Base-by-base conservation (phyloP, 139 green algal genomes). In the Yamagishiella unicocca region DNA sequence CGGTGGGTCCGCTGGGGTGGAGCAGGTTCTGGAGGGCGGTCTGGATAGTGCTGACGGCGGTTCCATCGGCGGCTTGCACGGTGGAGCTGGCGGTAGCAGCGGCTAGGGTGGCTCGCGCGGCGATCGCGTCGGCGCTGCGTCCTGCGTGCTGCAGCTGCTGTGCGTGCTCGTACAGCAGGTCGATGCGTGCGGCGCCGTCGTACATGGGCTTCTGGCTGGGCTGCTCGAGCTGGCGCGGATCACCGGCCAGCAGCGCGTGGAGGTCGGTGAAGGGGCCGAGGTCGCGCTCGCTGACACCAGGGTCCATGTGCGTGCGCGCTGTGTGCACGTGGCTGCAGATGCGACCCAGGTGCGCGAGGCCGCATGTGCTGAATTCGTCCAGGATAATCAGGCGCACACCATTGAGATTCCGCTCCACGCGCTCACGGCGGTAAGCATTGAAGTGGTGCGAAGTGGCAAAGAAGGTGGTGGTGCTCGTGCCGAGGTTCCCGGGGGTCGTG, bases 311-410 rank as follows among this genome's bases (percentile, higher is more conserved):
- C 24, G 10, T 10, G 6, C 70, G 70, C 40, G 40, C 70, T 1
- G 27, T 25, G 40, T 37, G 40, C 10, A 78, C 40, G 21, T 78
- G 33, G 4, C 37, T 21, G 40, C 40, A 78, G 70, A 78, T 78
- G 24, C 9, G 21, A 6, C 22, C 70, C 40, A 37, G 38, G 70
- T 78, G 70, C 22, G 40, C 2, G 6, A 55, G 24, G 40, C 70
- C 37, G 70, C 70, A 61, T 2, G 70, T 78, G 40, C 70, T 78
- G 70, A 78, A 78, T 42, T 78, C 70, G 40, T 78, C 70, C 70
- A 78, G 19, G 40, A 78, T 29, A 42, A 78, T 78, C 40, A 78
- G 38, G 4, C 70, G 70, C 10, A 37, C 40, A 24, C 40, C 40
- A 42, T 25, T 35, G 24, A 78, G 70, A 24, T 78, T 35, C 2